Evolutionary conservation across 202 grass and related monocot genomes (phyloP), one percentile per base, ranked within the genome.

Genomic region (Schoenoplectus tabernaemontani): DNA sequence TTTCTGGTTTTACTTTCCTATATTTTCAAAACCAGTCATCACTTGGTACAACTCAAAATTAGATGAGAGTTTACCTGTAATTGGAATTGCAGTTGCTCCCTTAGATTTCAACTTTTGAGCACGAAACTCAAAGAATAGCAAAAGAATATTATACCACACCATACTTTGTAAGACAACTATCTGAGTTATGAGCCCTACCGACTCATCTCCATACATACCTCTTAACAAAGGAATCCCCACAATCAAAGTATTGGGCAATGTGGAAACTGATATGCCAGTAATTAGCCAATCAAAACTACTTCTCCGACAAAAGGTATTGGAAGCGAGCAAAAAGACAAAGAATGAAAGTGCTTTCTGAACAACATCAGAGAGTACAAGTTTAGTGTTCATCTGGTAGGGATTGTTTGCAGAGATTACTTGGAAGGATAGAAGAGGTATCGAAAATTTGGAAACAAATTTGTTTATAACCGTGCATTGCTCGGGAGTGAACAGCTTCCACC

Each of bases 161-260:
- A 97, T 59, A 87, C 91, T 97, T 82, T 97, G 93, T 58, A 97
- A 84, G 54, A 93, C 93, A 84, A 97, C 87, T 85, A 97, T 93
- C 89, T 97, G 93, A 80, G 81, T 89, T 86, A 93, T 51, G 44
- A 93, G 79, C 50, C 88, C 85, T 54, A 83, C 83, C 80, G 93
- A 91, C 86, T 93, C 86, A 85, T 85, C 89, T 0, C 93, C 90
- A 88, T 97, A 97, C 93, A 97, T 90, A 67, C 91, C 93, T 90
- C 85, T 97, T 61, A 97, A 64, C 86, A 97, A 89, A 10, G 90
- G 93, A 79, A 97, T 93, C 34, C 93, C 93, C 54, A 97, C 71
- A 88, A 97, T 89, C 84, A 97, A 81, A 12, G 93, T 97, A 71
- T 97, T 97, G 13, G 93, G 93, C 19, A 97, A 84, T 77, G 93